Evolutionary conservation across 2,329 filamentous ascomycete species (phyloP).

Genomic region (Onygenales sp.): DNA sequence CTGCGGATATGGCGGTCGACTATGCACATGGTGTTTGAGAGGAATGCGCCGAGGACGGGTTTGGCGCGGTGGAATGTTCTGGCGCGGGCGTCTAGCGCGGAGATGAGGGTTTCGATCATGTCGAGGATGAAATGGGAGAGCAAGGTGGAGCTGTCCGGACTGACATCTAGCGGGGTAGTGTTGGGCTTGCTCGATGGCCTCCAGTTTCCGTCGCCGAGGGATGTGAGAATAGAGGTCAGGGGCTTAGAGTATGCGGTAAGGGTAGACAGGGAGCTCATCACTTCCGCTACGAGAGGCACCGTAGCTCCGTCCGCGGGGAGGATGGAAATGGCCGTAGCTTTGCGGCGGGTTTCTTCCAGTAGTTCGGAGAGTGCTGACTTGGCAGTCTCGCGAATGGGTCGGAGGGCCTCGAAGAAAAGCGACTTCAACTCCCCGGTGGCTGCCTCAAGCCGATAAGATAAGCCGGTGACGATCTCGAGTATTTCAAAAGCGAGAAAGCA

Average conservation of each 20-base stretch:
- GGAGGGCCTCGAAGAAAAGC: constrained; percentile 72
- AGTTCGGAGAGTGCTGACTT: constrained; percentile 77
- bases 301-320: constrained; percentile 72
- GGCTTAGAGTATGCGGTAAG: constrained; percentile 82
- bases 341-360: constrained; percentile 70
- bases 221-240: constrained; percentile 81
- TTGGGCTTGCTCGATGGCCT: constrained; percentile 51
- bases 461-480: constrained; percentile 73
- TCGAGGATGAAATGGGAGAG: constrained; percentile 86
- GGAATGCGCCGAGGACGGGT: constrained; percentile 72
- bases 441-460: constrained; percentile 70
- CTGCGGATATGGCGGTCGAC: constrained; percentile 75
- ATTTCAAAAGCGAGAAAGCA: constrained; percentile 95
- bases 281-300: constrained; percentile 68
- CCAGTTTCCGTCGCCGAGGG: constrained; percentile 90
- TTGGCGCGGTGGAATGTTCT: constrained; percentile 66
- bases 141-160: constrained; percentile 77
- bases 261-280: constrained; percentile 74
- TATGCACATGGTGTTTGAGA: constrained; percentile 78
- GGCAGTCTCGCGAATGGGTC: constrained; percentile 83
- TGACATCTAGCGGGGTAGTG: constrained; percentile 71
- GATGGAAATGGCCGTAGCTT: constrained; percentile 53
- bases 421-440: constrained; percentile 79
- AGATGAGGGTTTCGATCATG: constrained; percentile 72
- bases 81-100: constrained; percentile 64